A percentile compares a stretch with the other conserved stretches of the same genome.
phyloP scores from a whole-genome alignment of 148 eudicot species.

The Vaccinium vitisidaea region DNA sequence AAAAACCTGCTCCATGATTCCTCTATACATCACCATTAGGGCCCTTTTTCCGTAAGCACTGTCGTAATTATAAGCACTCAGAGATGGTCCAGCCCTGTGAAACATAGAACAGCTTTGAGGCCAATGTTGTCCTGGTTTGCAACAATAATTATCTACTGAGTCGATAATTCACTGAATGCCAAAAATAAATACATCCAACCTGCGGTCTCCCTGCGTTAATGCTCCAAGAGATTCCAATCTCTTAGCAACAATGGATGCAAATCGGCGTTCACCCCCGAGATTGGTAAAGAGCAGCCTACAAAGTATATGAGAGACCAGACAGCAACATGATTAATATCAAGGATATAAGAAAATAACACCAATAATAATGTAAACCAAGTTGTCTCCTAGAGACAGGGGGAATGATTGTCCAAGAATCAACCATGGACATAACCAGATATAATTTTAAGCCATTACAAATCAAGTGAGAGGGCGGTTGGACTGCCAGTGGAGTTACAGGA shows the following conservation, averaged over 20 bases:
- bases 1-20: constrained; percentile 84
- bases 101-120: constrained; percentile 6
- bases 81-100: constrained; percentile 85
- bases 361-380: background rate
- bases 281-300: constrained; percentile 84
- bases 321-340: constrained; percentile 9
- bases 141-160: constrained; percentile 5
- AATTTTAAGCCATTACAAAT: background rate
- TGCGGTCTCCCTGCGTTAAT: constrained; percentile 94
- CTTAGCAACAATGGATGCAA: constrained; percentile 98
- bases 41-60: constrained; percentile 87
- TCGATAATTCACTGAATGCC: background rate
- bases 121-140: background rate
- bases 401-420: background rate
- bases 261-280: constrained; percentile 97
- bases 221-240: constrained; percentile 97
- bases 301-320: constrained; percentile 13
- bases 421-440: background rate
- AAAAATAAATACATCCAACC: constrained; percentile 38
- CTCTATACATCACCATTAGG: constrained; percentile 66
- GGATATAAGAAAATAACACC: background rate
- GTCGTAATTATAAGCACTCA: constrained; percentile 92
- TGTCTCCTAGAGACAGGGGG: background rate
- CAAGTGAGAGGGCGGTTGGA: background rate
- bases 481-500: background rate